Base-by-base conservation (phyloP, 2,329 filamentous ascomycete genomes). In the Claviceps sp. region DNA sequence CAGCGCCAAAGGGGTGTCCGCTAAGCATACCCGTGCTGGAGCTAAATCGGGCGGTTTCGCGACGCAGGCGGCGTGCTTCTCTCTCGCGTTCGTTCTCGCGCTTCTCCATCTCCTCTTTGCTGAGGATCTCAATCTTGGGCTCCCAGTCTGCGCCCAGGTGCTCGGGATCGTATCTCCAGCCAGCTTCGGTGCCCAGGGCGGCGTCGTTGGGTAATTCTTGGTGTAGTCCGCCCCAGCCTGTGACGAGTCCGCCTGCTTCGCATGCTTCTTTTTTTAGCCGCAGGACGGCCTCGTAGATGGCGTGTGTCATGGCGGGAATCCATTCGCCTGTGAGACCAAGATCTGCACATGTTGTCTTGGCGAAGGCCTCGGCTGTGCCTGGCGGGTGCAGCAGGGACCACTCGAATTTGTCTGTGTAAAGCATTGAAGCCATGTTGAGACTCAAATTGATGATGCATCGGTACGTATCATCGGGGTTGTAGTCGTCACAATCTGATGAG, bases 381-480 rank as follows among this genome's bases (percentile, higher is more conserved):
- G 89, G 86, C 2, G 90, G 89, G 62, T 97, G 90, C 18, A 95
- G 75, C 20, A 98, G 73, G 5, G 91, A 97, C 91, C 91, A 97
- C 66, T 97, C 91, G 57, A 98, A 97, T 63, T 90, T 95, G 74
- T 98, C 93, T 3, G 88, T 94, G 67, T 96, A 97, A 13, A 97
- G 78, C 60, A 87, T 84, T 52, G 94, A 95, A 50, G 89, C 84
- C 22, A 97, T 77, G 63, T 95, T 96, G 62, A 98, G 87, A 64
- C 87, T 95, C 45, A 98, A 74, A 45, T 82, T 87, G 59, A 98
- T 84, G 60, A 97, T 85, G 65, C 93, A 97, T 48, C 93, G 83
- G 68, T 97, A 96, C 2, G 88, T 90, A 66, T 97, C 91, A 63
- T 96, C 90, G 4, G 89, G 89, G 63, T 95, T 95, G 61, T 85